These are phyloP conservation scores for cucumber (Cucumis sativus) DNA, from an alignment of 306 rosid genomes.

Conservation along the genomic window Cucumber_9930_V3 NC_026660.2:19753001-19753500, in stretches of 20 bases:
- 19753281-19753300: slow-evolving; percentile 93
- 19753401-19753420: neutral
- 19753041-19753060: slow-evolving; percentile 54
- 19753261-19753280: slow-evolving; percentile 97
- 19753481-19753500: neutral
- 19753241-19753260: slow-evolving; percentile 93
- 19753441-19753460: neutral
- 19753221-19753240: slow-evolving; percentile 96
- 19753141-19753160: slow-evolving; percentile 8
- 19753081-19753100: slow-evolving; percentile 54
- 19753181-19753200: slow-evolving; percentile 28
- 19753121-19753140: slow-evolving; percentile 37
- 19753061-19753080: slow-evolving; percentile 82
- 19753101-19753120: slow-evolving; percentile 77
- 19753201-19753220: slow-evolving; percentile 68
- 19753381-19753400: neutral
- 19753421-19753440: neutral
- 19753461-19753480: neutral
- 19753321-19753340: slow-evolving; percentile 32
- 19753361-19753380: neutral
- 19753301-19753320: slow-evolving; percentile 95
- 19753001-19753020: slow-evolving; percentile 53
- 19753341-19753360: neutral
- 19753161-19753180: slow-evolving; percentile 10
- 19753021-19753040: slow-evolving; percentile 33